phyloP scores from a whole-genome alignment of 2,329 filamentous ascomycete genomes.

The Teratosphaeria epicoccoides region DNA sequence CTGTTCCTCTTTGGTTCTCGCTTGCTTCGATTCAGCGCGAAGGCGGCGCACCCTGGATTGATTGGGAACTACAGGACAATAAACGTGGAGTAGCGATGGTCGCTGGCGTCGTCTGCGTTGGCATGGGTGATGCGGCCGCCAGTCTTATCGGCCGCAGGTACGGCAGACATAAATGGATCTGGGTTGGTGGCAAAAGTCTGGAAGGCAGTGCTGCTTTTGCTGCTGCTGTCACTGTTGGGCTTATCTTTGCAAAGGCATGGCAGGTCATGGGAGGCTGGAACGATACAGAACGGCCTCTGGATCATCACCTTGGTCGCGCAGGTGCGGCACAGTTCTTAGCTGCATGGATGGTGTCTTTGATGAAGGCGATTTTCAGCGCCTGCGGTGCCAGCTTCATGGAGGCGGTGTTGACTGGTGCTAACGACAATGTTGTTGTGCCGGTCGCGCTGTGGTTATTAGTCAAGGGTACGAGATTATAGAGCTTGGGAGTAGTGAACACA shows the following conservation, averaged over 20 bases:
- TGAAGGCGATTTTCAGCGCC: constrained; percentile 62
- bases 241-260: constrained; percentile 63
- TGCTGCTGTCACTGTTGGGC: constrained; percentile 62
- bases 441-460: constrained; percentile 88
- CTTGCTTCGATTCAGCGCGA: constrained; percentile 57
- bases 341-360: constrained; percentile 23
- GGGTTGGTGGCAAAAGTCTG: constrained; percentile 91
- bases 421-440: constrained; percentile 96
- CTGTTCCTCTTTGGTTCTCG: constrained; percentile 84
- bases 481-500: constrained; percentile 28
- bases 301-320: constrained; percentile 4
- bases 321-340: constrained; percentile 4
- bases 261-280: constrained; percentile 64
- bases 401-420: constrained; percentile 88
- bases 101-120: constrained; percentile 84
- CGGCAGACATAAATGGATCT: constrained; percentile 84
- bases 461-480: constrained; percentile 56
- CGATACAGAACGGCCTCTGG: constrained; percentile 14
- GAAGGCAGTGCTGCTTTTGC: constrained; percentile 80
- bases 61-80: constrained; percentile 58
- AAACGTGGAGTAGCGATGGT: constrained; percentile 76
- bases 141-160: constrained; percentile 80
- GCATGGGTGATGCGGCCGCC: constrained; percentile 87
- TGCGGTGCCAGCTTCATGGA: constrained; percentile 81
- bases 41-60: constrained; percentile 46